phyloP scores from a whole-genome alignment of 257 asterid genomes.

The Solanum lycopersicoides region DNA sequence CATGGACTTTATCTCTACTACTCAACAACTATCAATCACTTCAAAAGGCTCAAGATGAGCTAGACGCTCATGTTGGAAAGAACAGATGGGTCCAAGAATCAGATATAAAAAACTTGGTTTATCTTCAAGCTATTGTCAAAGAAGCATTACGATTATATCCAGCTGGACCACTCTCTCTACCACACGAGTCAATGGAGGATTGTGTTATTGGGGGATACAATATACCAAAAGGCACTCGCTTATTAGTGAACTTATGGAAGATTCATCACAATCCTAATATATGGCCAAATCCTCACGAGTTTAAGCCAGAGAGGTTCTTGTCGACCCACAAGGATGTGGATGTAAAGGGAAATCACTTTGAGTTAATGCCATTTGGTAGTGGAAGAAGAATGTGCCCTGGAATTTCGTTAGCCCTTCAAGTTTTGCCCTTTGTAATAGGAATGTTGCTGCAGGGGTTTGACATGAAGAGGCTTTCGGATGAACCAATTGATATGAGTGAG shows the following conservation, averaged over 20 bases:
- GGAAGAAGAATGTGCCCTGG: constrained; percentile 48
- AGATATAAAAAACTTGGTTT: constrained; percentile 26
- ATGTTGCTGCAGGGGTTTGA: no score
- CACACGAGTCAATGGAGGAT: constrained; percentile 14
- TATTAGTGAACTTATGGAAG: constrained; percentile 31
- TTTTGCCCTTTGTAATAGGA: no score
- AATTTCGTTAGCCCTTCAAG: constrained; percentile 6
- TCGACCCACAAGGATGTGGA: constrained; percentile 19
- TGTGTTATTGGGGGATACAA: constrained; percentile 32
- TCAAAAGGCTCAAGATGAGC: constrained; percentile 25
- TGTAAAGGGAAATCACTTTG: constrained; percentile 26
- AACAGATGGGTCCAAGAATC: constrained; percentile 18
- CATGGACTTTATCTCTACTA: constrained; percentile 31
- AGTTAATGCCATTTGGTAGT: constrained; percentile 40
- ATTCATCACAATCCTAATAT: constrained; percentile 29
- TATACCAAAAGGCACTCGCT: constrained; percentile 28
- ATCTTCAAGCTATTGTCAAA: constrained; percentile 39
- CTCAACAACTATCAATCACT: constrained; percentile 20
- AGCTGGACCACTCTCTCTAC: constrained; percentile 3
- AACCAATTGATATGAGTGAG: no score
- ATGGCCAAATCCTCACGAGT: constrained; percentile 37
- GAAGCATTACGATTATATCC: constrained; percentile 39
- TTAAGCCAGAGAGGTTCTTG: constrained; percentile 41
- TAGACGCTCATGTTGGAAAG: constrained; percentile 31
- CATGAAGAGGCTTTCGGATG: no score